These are phyloP conservation scores for Mycena belliarum DNA, from an alignment of 768 basidiomycete genomes.

Conservation along the genomic window DNA sequence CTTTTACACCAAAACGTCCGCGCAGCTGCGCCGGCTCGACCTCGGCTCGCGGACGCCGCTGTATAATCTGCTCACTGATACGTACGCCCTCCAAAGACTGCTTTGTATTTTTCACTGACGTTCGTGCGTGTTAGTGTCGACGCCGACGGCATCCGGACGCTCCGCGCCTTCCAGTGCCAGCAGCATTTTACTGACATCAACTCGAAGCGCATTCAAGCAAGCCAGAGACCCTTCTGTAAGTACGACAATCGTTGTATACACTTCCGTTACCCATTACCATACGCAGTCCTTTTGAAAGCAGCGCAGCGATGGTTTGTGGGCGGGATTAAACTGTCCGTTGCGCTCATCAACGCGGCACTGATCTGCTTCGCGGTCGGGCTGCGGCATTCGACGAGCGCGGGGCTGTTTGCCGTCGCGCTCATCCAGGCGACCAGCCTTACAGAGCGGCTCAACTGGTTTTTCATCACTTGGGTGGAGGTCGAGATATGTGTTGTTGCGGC, in stretches of 20 bases:
- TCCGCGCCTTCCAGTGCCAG: slow-evolving; percentile 2
- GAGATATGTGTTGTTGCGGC: slow-evolving; percentile 10
- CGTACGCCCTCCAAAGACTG: not conserved
- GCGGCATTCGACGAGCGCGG: not conserved
- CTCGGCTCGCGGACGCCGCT: slow-evolving; percentile 5
- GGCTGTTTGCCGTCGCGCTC: slow-evolving; percentile 9
- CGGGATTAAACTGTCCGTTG: slow-evolving; percentile 6
- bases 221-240: slow-evolving; percentile 8
- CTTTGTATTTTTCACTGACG: not conserved
- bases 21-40: slow-evolving; percentile 5
- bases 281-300: slow-evolving; percentile 7
- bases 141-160: slow-evolving; percentile 1
- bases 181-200: slow-evolving; percentile 6
- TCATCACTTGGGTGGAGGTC: slow-evolving; percentile 8
- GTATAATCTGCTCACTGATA: slow-evolving; percentile 4
- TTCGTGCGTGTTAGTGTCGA: not conserved
- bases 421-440: slow-evolving; percentile 11
- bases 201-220: slow-evolving; percentile 3
- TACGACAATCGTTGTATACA: not conserved
- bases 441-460: slow-evolving; percentile 12
- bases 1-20: slow-evolving; percentile 7
- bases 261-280: not conserved
- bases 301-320: slow-evolving; percentile 6
- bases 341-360: slow-evolving; percentile 4
- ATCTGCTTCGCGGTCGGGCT: slow-evolving; percentile 7